Evolutionary conservation across 371 early-diverging fungal genomes (phyloP), one percentile per base, ranked within the genome.

Genomic region (Ordospora colligata): DNA sequence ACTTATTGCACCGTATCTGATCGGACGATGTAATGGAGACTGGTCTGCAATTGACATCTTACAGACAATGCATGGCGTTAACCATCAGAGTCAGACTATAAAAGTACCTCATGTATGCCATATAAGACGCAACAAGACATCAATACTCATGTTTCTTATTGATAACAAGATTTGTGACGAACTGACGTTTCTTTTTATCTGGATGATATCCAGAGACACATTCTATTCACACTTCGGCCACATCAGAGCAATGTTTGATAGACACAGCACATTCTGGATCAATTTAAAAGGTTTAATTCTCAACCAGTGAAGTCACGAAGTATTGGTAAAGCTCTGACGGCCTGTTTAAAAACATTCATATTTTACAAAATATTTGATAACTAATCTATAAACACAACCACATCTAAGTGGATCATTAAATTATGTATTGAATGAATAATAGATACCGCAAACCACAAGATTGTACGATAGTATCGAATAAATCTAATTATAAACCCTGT

Each of bases 121-220:
- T 40, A 43, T 27, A 12, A 43, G 32, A n/a, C 66, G 49, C 19
- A 9, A 43, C 53, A 52, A 43, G 21, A 42, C 47, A 7, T 51
- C 49, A 3, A 51, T 72, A 11, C 14, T 72, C 5, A 25, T 32
- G 9, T 63, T 49, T 23, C 23, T 72, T 40, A 37, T 72, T 6
- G 65, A 72, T n/a, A 27, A 49, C n/a, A 37, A 49, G 45, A 32
- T 72, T 14, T 43, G 37, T n/a, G 65, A 72, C 37, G 63, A 64
- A 2, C 40, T 49, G 22, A 42, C 63, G 7, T 72, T 47, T 43
- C 42, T 64, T 10, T 72, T 72, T 40, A 12, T 63, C 32, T 72
- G 46, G 49, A 17, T 50, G 25, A 27, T 50, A 1, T 51, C 49
- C 11, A 63, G 44, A 25, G 50, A 72, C 14, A 37, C 32, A 17